phyloP scores from a whole-genome alignment of 805 yeast genomes.

The Ogataea philodendri region DNA sequence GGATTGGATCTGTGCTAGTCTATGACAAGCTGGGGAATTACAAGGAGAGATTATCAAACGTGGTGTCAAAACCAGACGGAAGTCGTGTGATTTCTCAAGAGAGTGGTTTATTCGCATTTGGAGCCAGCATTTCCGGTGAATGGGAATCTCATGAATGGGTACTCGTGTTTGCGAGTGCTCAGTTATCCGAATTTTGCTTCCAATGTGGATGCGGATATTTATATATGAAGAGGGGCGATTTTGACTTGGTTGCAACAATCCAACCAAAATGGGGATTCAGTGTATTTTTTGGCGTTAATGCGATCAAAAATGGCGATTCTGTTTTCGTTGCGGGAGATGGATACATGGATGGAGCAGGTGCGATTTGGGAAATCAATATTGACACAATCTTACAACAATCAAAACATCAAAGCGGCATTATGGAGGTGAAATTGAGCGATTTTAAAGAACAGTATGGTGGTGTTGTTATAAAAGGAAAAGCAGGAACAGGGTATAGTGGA shows the following conservation, averaged over 20 bases:
- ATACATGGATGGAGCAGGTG: constrained; percentile 39
- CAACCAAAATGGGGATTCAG: constrained; percentile 12
- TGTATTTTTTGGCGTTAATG: constrained; percentile 24
- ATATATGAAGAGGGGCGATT: constrained; percentile 13
- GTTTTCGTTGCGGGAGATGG: constrained; percentile 38
- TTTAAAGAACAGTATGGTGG: constrained; percentile 13
- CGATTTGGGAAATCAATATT: constrained; percentile 43
- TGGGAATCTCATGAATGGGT: constrained; percentile 25
- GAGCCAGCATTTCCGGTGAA: constrained; percentile 26
- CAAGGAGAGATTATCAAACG: neutral
- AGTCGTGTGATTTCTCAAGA: constrained; percentile 22
- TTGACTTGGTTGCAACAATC: constrained; percentile 18
- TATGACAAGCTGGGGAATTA: constrained; percentile 26
- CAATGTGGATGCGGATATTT: constrained; percentile 43
- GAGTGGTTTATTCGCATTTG: constrained; percentile 31
- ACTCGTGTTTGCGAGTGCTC: constrained; percentile 31
- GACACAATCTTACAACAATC: constrained; percentile 6
- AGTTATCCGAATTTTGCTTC: constrained; percentile 27
- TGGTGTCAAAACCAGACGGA: neutral
- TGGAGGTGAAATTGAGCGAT: constrained; percentile 11
- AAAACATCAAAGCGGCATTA: neutral
- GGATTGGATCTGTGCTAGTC: constrained; percentile 38
- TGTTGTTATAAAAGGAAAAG: constrained; percentile 24
- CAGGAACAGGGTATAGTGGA: constrained; percentile 37
- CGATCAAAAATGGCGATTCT: constrained; percentile 9